phyloP scores from a whole-genome alignment of 345 rosid genomes.

The Hibiscus trionum region DNA sequence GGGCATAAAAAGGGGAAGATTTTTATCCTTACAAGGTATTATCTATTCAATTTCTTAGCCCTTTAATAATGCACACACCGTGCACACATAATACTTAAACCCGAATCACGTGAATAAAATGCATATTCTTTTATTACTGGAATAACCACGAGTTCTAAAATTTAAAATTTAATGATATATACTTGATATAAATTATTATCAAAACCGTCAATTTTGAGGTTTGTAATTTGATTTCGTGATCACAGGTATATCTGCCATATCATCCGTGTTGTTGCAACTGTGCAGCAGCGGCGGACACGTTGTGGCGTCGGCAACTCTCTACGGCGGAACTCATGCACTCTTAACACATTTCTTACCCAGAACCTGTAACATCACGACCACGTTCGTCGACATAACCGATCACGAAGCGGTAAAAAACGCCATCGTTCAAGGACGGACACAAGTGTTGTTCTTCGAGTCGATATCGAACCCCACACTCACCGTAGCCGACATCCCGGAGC shows the following conservation, averaged over 20 bases:
- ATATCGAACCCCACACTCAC: constrained; percentile 72
- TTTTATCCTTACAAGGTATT: no score
- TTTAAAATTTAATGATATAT: no score
- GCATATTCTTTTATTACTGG: no score
- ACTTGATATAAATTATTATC: no score
- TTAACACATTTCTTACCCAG: constrained; percentile 74
- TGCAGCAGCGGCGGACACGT: constrained; percentile 97
- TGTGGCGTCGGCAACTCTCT: constrained; percentile 67
- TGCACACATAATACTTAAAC: no score
- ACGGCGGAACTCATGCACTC: constrained; percentile 92
- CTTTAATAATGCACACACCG: no score
- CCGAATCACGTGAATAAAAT: no score
- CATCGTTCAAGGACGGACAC: constrained; percentile 55
- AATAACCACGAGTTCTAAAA: no score
- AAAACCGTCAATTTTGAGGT: no score
- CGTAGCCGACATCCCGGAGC: constrained; percentile 69
- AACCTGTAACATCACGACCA: constrained; percentile 72
- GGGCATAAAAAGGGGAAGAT: no score
- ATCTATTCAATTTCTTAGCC: no score
- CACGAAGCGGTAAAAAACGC: constrained; percentile 46
- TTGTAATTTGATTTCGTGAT: not conserved
- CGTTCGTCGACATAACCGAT: constrained; percentile 71
- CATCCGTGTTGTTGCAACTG: constrained; percentile 75
- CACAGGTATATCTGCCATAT: constrained; percentile 92
- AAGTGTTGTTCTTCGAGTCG: constrained; percentile 77